Evolutionary conservation across 306 rosid species (phyloP), one percentile per base, ranked within the genome.

Genomic region (Adenanthera pavonina): DNA sequence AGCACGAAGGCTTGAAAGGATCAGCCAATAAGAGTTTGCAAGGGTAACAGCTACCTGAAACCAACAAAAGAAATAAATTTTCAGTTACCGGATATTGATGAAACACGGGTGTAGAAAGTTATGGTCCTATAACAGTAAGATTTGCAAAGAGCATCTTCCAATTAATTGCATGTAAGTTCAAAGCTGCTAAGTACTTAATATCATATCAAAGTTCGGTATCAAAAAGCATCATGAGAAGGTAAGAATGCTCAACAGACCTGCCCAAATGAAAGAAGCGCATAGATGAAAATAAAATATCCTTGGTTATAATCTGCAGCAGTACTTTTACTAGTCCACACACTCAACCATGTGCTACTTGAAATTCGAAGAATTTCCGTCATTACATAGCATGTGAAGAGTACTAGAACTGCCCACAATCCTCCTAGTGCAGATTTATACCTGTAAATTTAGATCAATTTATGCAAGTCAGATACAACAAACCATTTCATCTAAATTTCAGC

Each of bases 371-470:
- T 81, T 86, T 94, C 97, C 2, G 92, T 90, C 54, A 83, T 70
- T 40, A 78, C 80, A 80, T 91, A 94, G 89, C 88, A 91, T 14
- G 75, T 73, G 57, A 94, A 81, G 75, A 92, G 92, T 83, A 89
- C 67, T 70, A 83, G 71, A 84, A 91, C 94, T 62, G 93, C 92
- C 94, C 97, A 90, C 38, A 88, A 72, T 33, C 97, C 98, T 78
- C 98, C 98, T n/a, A 92, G 69, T 78, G 97, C 92, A 62, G 88
- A 83, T 83, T 84, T 89, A 80, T 94, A 92, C 88, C 97, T 94
- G 88, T 66, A 80, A 61, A 53, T 67, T 72, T 46, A 52, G 78
- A 69, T 66, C 65, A 74, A 66, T 66, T 66, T 44, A 57, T 30
- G 72, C 46, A 77, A 35, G 6, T 77, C 59, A 65, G 38, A 8